phyloP scores from a whole-genome alignment of 768 basidiomycete genomes.

The Lyophyllum semitale region DNA sequence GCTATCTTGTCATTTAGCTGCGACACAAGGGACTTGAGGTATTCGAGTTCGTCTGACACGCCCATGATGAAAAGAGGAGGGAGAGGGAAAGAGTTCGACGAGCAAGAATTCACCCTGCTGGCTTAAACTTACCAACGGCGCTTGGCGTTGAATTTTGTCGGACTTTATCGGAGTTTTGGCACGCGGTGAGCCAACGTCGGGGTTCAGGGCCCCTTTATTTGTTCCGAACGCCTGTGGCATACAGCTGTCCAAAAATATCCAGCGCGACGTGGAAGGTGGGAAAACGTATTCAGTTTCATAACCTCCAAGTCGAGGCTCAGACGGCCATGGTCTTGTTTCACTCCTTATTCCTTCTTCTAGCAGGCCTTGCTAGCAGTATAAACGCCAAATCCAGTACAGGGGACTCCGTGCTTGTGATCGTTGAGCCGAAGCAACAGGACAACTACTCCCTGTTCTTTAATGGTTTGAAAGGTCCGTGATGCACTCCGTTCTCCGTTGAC shows the following conservation, averaged over 20 bases:
- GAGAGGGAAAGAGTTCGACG: slow-evolving; percentile 5
- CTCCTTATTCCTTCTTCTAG: slow-evolving; percentile 34
- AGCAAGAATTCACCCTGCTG: slow-evolving; percentile 11
- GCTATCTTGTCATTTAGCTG: slow-evolving; percentile 92
- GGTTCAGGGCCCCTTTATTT: slow-evolving; percentile 10
- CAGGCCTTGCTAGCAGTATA: slow-evolving; percentile 28
- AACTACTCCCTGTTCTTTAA: slow-evolving; percentile 85
- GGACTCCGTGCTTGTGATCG: slow-evolving; percentile 79
- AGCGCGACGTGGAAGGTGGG: slow-evolving; percentile 23
- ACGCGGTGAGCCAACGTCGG: slow-evolving; percentile 8
- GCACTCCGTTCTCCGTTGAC: neutral
- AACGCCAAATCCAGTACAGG: slow-evolving; percentile 79
- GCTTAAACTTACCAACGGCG: slow-evolving; percentile 21
- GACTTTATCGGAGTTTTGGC: slow-evolving; percentile 28
- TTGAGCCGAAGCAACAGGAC: slow-evolving; percentile 71
- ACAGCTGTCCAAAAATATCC: slow-evolving; percentile 21
- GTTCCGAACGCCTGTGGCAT: slow-evolving; percentile 15
- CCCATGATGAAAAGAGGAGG: slow-evolving; percentile 47
- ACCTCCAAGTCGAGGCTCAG: slow-evolving; percentile 14
- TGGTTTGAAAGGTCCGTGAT: slow-evolving; percentile 64
- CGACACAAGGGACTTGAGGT: slow-evolving; percentile 89
- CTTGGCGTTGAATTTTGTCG: slow-evolving; percentile 22
- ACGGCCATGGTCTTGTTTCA: slow-evolving; percentile 38
- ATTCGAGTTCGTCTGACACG: slow-evolving; percentile 80
- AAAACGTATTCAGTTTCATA: slow-evolving; percentile 12